These are phyloP conservation scores for Backusella westeae DNA, from an alignment of 192 early-diverging fungal species.

Conservation along the genomic window DNA sequence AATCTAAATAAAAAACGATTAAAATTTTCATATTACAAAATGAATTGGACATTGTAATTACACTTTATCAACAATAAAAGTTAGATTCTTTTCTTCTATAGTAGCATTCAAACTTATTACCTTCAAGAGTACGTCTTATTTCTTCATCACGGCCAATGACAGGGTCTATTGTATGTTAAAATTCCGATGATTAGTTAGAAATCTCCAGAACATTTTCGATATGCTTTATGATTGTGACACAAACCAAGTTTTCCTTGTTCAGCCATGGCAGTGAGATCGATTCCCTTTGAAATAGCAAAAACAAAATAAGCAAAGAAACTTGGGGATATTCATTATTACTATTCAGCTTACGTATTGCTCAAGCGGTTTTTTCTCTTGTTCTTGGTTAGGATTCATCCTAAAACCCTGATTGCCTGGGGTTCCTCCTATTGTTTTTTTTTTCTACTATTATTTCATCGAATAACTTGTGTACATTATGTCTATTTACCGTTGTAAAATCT, in stretches of 20 bases:
- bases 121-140: slow-evolving; percentile 75
- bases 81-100: neutral
- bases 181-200: neutral
- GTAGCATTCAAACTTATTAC: slow-evolving; percentile 31
- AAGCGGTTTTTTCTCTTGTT: slow-evolving; percentile 34
- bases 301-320: neutral
- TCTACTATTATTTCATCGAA: neutral
- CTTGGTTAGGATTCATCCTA: slow-evolving; percentile 17
- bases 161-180: slow-evolving; percentile 49
- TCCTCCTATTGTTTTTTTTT: neutral
- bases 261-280: slow-evolving; percentile 74
- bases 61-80: neutral
- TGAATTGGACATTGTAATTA: neutral
- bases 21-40: neutral
- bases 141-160: slow-evolving; percentile 79
- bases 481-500: neutral
- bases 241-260: slow-evolving; percentile 66
- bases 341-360: slow-evolving; percentile 33
- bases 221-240: neutral
- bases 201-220: neutral
- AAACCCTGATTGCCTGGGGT: slow-evolving; percentile 18
- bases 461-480: neutral
- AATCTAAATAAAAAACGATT: slow-evolving; percentile 26
- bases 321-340: neutral
- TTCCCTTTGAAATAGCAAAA: slow-evolving; percentile 42